Evolutionary conservation across 2,329 filamentous ascomycete genomes (phyloP).

Genomic region (Calonectria naviculata): DNA sequence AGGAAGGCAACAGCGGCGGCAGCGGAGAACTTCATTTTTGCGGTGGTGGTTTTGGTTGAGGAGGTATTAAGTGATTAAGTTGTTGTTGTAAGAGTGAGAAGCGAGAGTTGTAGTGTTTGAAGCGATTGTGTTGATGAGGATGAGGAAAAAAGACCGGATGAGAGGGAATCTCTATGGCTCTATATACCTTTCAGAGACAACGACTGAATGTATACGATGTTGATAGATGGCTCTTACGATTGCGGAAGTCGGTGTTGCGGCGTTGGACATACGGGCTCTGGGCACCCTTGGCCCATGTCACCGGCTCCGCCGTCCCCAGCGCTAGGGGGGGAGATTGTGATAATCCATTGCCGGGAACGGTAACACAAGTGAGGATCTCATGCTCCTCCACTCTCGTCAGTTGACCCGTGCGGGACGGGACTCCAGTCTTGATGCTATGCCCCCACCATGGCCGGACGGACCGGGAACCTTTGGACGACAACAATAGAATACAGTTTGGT

Average conservation of each 20-base stretch:
- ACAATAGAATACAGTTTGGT: not conserved
- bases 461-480: not conserved
- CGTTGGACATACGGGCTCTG: not conserved
- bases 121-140: slow-evolving; percentile 5
- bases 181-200: not conserved
- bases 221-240: not conserved
- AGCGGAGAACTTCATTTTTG: slow-evolving; percentile 57
- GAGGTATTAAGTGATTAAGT: not conserved
- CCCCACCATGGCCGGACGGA: not conserved
- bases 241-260: not conserved
- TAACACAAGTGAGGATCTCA: not conserved
- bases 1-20: slow-evolving; percentile 49
- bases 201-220: not conserved
- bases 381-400: not conserved
- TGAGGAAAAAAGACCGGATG: not conserved
- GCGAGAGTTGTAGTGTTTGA: not conserved
- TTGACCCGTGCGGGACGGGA: not conserved
- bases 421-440: not conserved
- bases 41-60: slow-evolving; percentile 22
- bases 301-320: not conserved
- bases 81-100: not conserved
- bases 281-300: not conserved
- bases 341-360: not conserved
- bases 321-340: not conserved
- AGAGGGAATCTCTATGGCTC: not conserved